phyloP scores from a whole-genome alignment of 1,284 basidiomycete genomes.

The Irpex lacteus region DNA sequence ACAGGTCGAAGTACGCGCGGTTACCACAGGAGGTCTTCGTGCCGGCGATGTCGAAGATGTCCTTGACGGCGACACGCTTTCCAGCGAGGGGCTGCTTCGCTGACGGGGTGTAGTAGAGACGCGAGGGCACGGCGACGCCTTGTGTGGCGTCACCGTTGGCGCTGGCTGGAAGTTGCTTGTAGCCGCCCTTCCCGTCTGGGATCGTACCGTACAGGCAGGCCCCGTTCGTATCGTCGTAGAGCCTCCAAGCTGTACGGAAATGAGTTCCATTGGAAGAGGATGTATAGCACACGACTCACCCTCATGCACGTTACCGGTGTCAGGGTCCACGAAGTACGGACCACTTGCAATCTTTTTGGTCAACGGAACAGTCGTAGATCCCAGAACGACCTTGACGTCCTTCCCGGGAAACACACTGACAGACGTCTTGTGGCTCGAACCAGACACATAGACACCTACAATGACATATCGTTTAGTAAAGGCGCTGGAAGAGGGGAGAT shows the following conservation, averaged over 20 bases:
- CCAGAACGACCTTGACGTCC: slow-evolving; percentile 20
- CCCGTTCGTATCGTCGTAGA: slow-evolving; percentile 31
- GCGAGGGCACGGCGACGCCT: slow-evolving; percentile 29
- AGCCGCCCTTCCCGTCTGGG: slow-evolving; percentile 24
- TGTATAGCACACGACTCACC: slow-evolving; percentile 13
- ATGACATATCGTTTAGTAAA: neutral
- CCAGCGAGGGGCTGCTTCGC: slow-evolving; percentile 29
- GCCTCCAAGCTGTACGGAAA: slow-evolving; percentile 19
- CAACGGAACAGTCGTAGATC: slow-evolving; percentile 17
- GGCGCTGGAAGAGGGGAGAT: too few species aligned
- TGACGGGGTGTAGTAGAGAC: slow-evolving; percentile 29
- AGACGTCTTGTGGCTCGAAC: slow-evolving; percentile 15
- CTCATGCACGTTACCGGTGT: slow-evolving; percentile 25
- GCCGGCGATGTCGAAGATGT: slow-evolving; percentile 31
- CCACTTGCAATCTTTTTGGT: slow-evolving; percentile 21
- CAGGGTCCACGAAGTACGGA: slow-evolving; percentile 27
- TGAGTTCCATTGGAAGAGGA: neutral
- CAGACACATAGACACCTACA: slow-evolving; percentile 23
- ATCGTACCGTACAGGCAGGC: slow-evolving; percentile 30
- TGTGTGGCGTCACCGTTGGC: slow-evolving; percentile 26
- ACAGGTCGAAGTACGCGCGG: slow-evolving; percentile 28
- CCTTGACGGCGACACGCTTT: slow-evolving; percentile 30
- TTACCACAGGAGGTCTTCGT: slow-evolving; percentile 31
- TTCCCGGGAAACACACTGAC: slow-evolving; percentile 11
- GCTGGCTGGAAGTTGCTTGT: slow-evolving; percentile 24